Evolutionary conservation across 73 alveolate genomes (phyloP).

Genomic region (Diophrys appendiculata): DNA sequence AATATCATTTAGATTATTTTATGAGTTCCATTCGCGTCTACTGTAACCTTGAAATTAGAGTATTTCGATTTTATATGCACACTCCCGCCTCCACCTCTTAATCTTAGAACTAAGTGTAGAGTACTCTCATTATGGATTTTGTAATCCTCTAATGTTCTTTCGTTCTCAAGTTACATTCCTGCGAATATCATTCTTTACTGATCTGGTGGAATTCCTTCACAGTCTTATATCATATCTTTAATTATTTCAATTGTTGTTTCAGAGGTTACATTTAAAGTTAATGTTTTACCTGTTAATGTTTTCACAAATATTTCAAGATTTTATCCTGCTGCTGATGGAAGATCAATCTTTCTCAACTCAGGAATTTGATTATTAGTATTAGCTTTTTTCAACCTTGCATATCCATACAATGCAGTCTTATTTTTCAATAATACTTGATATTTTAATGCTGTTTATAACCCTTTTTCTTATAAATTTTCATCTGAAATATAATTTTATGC

Average conservation of each 20-base stretch:
- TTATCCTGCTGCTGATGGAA: no score
- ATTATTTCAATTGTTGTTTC: neutral
- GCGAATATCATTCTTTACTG: slow-evolving; percentile 43
- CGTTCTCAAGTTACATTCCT: slow-evolving; percentile 29
- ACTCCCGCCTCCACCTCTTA: slow-evolving; percentile 48
- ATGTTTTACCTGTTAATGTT: slow-evolving; percentile 43
- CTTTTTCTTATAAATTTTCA: slow-evolving; percentile 4
- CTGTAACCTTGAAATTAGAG: slow-evolving; percentile 10
- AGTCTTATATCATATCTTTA: slow-evolving; percentile 18
- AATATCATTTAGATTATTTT: neutral
- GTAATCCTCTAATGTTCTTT: slow-evolving; percentile 21
- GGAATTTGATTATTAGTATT: no score
- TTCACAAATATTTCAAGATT: slow-evolving; percentile 6
- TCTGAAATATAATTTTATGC: neutral
- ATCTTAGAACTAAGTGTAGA: slow-evolving; percentile 29
- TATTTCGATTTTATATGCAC: neutral
- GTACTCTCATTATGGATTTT: slow-evolving; percentile 1
- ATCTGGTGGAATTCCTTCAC: slow-evolving; percentile 46
- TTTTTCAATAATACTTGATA: slow-evolving; percentile 16
- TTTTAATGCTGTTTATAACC: neutral
- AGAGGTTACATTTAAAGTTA: slow-evolving; percentile 13
- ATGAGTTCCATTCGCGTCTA: neutral
- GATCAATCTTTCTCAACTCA: no score
- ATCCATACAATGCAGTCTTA: no score
- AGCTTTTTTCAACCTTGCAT: no score